These are phyloP conservation scores for Penicillium canariense DNA, from an alignment of 495 filamentous ascomycete genomes.

Conservation along the genomic window DNA sequence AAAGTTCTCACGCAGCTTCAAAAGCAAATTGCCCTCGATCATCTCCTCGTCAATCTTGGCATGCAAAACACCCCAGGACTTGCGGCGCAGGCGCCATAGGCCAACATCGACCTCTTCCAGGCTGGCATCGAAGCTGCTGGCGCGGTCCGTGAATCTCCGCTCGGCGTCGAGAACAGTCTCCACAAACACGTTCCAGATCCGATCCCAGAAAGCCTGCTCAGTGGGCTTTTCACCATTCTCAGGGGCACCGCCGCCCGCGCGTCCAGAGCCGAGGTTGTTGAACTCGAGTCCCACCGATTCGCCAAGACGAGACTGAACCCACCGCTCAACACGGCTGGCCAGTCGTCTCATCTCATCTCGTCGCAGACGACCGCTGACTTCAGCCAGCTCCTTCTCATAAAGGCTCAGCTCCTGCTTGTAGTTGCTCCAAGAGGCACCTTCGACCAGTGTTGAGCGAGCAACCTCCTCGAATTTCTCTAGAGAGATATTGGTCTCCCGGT, in stretches of 20 bases:
- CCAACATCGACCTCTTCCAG: constrained; percentile 90
- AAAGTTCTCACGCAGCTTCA: constrained; percentile 97
- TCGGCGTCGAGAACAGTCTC: constrained; percentile 85
- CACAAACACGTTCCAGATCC: constrained; percentile 85
- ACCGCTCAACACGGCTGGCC: constrained; percentile 84
- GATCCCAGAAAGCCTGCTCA: constrained; percentile 92
- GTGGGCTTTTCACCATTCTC: constrained; percentile 69
- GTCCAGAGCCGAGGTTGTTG: constrained; percentile 85
- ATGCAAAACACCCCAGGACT: constrained; percentile 87
- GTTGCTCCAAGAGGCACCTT: constrained; percentile 78
- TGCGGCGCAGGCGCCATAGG: constrained; percentile 85
- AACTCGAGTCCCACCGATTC: constrained; percentile 92
- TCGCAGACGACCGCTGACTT: constrained; percentile 75
- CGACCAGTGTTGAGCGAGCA: constrained; percentile 68
- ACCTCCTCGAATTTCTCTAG: constrained; percentile 74
- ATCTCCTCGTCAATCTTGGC: constrained; percentile 96
- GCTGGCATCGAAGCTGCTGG: constrained; percentile 88
- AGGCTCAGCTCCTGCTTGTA: constrained; percentile 61
- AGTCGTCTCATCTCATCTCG: constrained; percentile 95
- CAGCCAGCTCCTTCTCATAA: constrained; percentile 78
- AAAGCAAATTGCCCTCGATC: constrained; percentile 91
- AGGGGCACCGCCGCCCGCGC: constrained; percentile 75
- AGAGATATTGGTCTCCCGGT: constrained; percentile 71
- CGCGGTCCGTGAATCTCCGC: constrained; percentile 77
- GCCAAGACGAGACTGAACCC: constrained; percentile 80